Percentiles rank a stretch among this genome's conserved stretches.
Conservation (phyloP, 805 yeast genomes). For the Kodamaea leandrae region DNA sequence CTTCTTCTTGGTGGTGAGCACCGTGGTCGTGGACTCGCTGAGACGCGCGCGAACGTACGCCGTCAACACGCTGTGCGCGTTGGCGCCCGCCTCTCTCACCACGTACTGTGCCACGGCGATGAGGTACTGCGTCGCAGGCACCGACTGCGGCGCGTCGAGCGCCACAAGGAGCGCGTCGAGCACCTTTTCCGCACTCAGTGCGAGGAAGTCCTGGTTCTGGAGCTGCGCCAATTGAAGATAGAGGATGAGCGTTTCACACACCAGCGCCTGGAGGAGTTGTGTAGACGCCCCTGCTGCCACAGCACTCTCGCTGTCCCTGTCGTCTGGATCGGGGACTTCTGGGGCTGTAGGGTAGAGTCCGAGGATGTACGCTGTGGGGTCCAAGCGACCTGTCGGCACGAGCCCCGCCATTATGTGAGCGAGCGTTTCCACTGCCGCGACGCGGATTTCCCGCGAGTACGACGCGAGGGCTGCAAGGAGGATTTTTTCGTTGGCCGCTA, state of each 20-base stretch:
- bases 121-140: constrained; percentile 37
- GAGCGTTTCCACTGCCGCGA: constrained; percentile 36
- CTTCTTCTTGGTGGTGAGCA: not conserved
- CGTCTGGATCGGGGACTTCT: constrained; percentile 29
- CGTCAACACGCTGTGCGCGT: constrained; percentile 36
- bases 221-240: constrained; percentile 41
- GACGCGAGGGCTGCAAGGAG: constrained; percentile 31
- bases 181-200: constrained; percentile 24
- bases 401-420: constrained; percentile 35
- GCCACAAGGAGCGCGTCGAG: constrained; percentile 31
- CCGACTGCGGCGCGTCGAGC: constrained; percentile 31
- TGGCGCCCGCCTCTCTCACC: constrained; percentile 36
- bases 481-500: constrained; percentile 30
- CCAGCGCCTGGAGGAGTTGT: constrained; percentile 28
- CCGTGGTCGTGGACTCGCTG: not conserved
- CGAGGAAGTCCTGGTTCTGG: constrained; percentile 36
- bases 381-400: constrained; percentile 38
- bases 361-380: constrained; percentile 34
- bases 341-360: constrained; percentile 28
- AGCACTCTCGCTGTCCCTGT: constrained; percentile 29
- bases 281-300: constrained; percentile 20
- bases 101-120: constrained; percentile 26
- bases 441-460: constrained; percentile 33
- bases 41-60: constrained; percentile 15
- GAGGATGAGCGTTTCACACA: constrained; percentile 32